Conservation (phyloP, 1,139 yeast species). For the Suhomyces taliae region DNA sequence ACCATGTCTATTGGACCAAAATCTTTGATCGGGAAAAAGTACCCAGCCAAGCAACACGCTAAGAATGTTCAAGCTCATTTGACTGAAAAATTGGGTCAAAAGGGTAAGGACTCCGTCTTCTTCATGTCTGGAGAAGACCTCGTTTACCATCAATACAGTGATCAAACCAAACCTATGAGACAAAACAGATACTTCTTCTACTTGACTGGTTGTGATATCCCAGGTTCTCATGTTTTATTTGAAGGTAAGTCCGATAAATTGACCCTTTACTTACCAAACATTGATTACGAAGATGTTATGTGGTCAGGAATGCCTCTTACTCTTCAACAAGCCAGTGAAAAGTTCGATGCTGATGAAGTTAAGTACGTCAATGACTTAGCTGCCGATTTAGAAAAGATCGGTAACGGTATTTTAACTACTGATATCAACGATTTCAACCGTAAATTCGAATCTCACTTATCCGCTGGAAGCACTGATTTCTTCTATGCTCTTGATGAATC, state of each 20-base stretch:
- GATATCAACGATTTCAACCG: slow-evolving; percentile 42
- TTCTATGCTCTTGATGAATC: slow-evolving; percentile 84
- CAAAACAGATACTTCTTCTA: slow-evolving; percentile 91
- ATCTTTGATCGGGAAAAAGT: slow-evolving; percentile 34
- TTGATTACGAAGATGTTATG: slow-evolving; percentile 88
- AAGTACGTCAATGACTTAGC: slow-evolving; percentile 54
- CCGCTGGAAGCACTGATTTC: slow-evolving; percentile 47
- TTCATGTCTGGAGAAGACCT: slow-evolving; percentile 69
- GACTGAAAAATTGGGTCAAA: slow-evolving; percentile 19
- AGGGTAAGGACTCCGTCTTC: slow-evolving; percentile 29
- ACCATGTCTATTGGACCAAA: slow-evolving; percentile 14
- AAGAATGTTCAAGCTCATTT: slow-evolving; percentile 49
- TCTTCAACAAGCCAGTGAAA: slow-evolving; percentile 59
- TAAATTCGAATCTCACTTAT: slow-evolving; percentile 32
- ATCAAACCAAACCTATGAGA: slow-evolving; percentile 74
- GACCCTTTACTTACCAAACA: slow-evolving; percentile 73
- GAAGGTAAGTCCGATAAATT: slow-evolving; percentile 54
- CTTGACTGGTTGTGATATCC: slow-evolving; percentile 79
- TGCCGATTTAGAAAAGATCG: slow-evolving; percentile 25
- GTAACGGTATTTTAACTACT: slow-evolving; percentile 35
- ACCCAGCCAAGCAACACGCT: slow-evolving; percentile 79
- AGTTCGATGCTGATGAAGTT: slow-evolving; percentile 82
- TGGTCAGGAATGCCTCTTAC: slow-evolving; percentile 91
- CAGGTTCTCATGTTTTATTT: slow-evolving; percentile 72
- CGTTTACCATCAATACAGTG: slow-evolving; percentile 73